Evolutionary conservation across 2,329 filamentous ascomycete species (phyloP), one percentile per base, ranked within the genome.

Genomic region (Penicillium capsulatum): DNA sequence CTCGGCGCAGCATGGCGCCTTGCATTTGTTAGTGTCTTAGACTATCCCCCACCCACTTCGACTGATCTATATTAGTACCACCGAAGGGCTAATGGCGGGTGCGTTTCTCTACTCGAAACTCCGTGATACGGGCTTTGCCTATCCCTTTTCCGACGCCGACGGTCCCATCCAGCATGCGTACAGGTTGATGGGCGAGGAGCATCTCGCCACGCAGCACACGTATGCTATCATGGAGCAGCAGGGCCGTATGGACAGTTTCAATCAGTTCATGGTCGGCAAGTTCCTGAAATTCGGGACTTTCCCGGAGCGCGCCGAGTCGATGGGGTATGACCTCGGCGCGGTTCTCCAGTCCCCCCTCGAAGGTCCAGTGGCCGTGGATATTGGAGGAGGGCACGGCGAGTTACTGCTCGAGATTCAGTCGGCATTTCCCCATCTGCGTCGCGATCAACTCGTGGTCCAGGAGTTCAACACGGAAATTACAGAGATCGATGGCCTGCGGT

Each of bases 181-280:
- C 38, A 45, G 50, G 20, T 42, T 58, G 3, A 57, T 65, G 44
- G 64, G 63, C 2, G 38, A 60, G 11, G 35, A 56, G 1, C 36
- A 51, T 2, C 51, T 65, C 2, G 51, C 58, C 2, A 37, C 53
- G 1, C 40, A 61, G 30, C 63, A 67, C 37, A 61, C 62, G 1
- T 67, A 66, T 31, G 53, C 55, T 0, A 66, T 66, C 3, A 66
- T 67, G 62, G 53, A 57, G 9, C 43, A 40, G 1, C 54, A 62
- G 38, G 59, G 57, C n/a, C 62, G 64, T 3, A 64, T 67, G 57
- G 55, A 58, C 15, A 66, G 63, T 34, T 67, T 67, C 34, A 66
- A 66, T 20, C 40, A 46, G n/a, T 66, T 67, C 43, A 66, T 66
- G 64, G 55, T 57, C 2, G 62, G 63, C 34, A 66, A 66, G 35